phyloP scores from a whole-genome alignment of 2,329 filamentous ascomycete species.

The Alternaria solani region DNA sequence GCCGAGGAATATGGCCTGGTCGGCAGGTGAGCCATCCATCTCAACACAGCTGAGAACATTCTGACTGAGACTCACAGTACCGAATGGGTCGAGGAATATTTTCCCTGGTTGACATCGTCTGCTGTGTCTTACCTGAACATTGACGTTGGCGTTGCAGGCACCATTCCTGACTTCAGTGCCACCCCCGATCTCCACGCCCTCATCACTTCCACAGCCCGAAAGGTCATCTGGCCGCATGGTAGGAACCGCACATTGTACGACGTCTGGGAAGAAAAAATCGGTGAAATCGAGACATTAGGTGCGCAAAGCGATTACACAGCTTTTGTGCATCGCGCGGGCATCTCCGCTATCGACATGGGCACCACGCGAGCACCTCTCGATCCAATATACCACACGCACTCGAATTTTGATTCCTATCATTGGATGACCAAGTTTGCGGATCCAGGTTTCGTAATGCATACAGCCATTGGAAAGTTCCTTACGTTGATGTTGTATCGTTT shows the following conservation, averaged over 20 bases:
- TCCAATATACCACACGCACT: slow-evolving; percentile 58
- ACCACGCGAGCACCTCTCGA: slow-evolving; percentile 46
- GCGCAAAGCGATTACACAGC: slow-evolving; percentile 57
- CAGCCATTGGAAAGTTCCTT: slow-evolving; percentile 57
- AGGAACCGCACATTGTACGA: slow-evolving; percentile 55
- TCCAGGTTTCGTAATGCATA: slow-evolving; percentile 58
- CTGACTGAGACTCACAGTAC: slow-evolving; percentile 32
- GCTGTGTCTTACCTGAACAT: slow-evolving; percentile 59
- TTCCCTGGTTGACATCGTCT: slow-evolving; percentile 55
- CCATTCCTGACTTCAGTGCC: slow-evolving; percentile 47
- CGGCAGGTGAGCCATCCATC: slow-evolving; percentile 20
- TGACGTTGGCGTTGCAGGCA: slow-evolving; percentile 58
- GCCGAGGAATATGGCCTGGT: slow-evolving; percentile 51
- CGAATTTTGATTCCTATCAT: slow-evolving; percentile 56
- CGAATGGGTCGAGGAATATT: slow-evolving; percentile 60
- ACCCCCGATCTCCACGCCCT: slow-evolving; percentile 52
- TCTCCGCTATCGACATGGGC: slow-evolving; percentile 53
- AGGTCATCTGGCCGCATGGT: slow-evolving; percentile 50
- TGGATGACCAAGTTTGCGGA: slow-evolving; percentile 62
- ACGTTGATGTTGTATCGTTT: slow-evolving; percentile 53
- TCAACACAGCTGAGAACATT: not conserved
- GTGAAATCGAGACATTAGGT: slow-evolving; percentile 53
- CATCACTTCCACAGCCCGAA: slow-evolving; percentile 45
- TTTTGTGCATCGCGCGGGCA: slow-evolving; percentile 54
- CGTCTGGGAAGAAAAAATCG: slow-evolving; percentile 49